A percentile compares a stretch with the other conserved stretches of the same genome.
Evolutionary conservation across 345 rosid genomes (phyloP).

Genomic region (Pugionium dolabratum): DNA sequence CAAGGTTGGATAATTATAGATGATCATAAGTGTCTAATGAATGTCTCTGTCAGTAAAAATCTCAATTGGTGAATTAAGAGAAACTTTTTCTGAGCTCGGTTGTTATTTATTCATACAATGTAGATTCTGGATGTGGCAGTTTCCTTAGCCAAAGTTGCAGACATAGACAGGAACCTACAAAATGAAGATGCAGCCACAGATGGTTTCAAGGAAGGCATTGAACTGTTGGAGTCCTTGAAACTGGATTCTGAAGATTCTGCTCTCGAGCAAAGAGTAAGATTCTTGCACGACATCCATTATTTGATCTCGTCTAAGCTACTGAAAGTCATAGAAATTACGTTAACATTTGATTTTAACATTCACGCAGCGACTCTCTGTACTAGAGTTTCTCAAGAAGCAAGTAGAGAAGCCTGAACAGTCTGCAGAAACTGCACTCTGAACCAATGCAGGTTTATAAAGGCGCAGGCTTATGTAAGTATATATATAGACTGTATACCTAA

Average conservation of each 20-base stretch:
- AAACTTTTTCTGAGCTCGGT: neutral
- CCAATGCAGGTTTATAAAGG: constrained; percentile 2
- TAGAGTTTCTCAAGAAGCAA: constrained; percentile 79
- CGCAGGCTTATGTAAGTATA: constrained; percentile 9
- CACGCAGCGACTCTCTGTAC: constrained; percentile 68
- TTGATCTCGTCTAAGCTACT: neutral
- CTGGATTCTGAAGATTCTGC: constrained; percentile 66
- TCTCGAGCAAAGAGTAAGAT: constrained; percentile 76
- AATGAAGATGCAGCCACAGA: constrained; percentile 61
- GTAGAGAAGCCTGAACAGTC: constrained; percentile 52
- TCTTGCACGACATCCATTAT: constrained; percentile 13
- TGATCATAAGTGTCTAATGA: neutral
- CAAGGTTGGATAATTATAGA: neutral
- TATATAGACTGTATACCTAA: constrained; percentile 22
- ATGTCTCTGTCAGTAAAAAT: neutral
- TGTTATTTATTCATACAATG: neutral
- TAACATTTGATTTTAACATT: constrained; percentile 24
- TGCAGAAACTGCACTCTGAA: constrained; percentile 33
- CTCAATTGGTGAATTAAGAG: neutral
- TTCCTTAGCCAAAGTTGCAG: constrained; percentile 95
- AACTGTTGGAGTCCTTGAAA: constrained; percentile 64
- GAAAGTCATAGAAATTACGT: constrained; percentile 1
- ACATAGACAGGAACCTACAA: constrained; percentile 73
- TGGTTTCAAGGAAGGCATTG: constrained; percentile 83
- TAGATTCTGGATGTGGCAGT: constrained; percentile 80